Evolutionary conservation across 306 rosid genomes (phyloP).

Genomic region (Astragalus glycyphyllos): DNA sequence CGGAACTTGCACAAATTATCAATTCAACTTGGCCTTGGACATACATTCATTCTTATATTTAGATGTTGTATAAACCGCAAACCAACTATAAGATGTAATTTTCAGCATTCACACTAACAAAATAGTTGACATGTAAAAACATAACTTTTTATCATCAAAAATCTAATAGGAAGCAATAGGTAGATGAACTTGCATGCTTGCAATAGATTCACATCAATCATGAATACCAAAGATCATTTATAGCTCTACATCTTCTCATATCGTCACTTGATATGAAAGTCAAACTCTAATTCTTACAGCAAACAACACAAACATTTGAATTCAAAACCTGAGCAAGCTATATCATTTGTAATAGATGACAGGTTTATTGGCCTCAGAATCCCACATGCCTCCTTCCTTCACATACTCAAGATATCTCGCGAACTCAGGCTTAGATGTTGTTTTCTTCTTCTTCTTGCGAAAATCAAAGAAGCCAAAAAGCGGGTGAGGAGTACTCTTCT

Average conservation of each 20-base stretch:
- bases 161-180: conserved; percentile 14
- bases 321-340: conserved; percentile 2
- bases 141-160: conserved; percentile 1
- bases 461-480: conserved; percentile 51
- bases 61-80: no score
- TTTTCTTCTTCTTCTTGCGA: conserved; percentile 62
- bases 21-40: no score
- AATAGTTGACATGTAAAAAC: neutral
- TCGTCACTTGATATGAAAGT: conserved; percentile 12
- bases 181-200: neutral
- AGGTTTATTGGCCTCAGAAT: conserved; percentile 55
- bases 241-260: conserved; percentile 10
- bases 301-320: neutral
- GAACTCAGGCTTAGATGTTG: conserved; percentile 68
- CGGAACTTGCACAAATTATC: no score
- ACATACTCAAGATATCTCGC: conserved; percentile 63
- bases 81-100: no score
- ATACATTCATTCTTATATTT: no score
- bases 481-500: conserved; percentile 52
- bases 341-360: conserved; percentile 61
- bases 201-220: conserved; percentile 21
- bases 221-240: neutral
- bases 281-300: conserved; percentile 14
- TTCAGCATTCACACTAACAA: no score
- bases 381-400: conserved; percentile 81